Evolutionary conservation across 2,329 filamentous ascomycete species (phyloP).

Genomic region (Colletotrichum australisinense): DNA sequence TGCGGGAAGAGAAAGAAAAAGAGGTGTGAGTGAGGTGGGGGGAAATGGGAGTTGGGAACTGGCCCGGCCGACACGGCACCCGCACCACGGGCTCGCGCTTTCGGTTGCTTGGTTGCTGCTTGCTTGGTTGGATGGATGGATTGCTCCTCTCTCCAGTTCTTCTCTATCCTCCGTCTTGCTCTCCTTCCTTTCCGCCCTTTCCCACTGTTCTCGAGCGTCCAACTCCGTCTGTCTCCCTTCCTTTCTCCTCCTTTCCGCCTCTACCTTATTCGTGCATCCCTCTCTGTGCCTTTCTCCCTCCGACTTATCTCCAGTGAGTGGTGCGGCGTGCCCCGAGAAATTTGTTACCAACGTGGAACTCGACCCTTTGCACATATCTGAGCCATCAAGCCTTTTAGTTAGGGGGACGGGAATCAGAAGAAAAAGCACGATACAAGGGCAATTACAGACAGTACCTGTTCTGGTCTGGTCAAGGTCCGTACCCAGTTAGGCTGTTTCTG

Average conservation of each 20-base stretch:
- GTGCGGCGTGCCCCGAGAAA: neutral
- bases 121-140: no score
- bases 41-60: slow-evolving; percentile 38
- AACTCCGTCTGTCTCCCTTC: neutral
- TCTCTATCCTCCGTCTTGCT: neutral
- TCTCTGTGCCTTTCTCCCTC: neutral
- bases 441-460: slow-evolving; percentile 27
- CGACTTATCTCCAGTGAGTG: neutral
- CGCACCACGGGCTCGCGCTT: slow-evolving; percentile 19
- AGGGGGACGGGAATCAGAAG: neutral
- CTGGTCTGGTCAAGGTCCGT: slow-evolving; percentile 1
- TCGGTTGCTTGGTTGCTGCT: slow-evolving; percentile 15
- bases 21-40: slow-evolving; percentile 37
- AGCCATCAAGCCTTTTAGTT: neutral
- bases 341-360: neutral
- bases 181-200: neutral
- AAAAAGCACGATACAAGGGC: slow-evolving; percentile 24
- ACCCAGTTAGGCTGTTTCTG: slow-evolving; percentile 21
- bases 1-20: slow-evolving; percentile 4
- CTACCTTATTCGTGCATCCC: neutral
- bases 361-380: slow-evolving; percentile 2
- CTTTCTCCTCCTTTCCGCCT: neutral
- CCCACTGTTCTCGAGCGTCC: neutral
- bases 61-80: slow-evolving; percentile 28
- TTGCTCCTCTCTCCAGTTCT: slow-evolving; percentile 19